phyloP scores from a whole-genome alignment of 768 basidiomycete genomes.

The Hemileccinum impolitum region DNA sequence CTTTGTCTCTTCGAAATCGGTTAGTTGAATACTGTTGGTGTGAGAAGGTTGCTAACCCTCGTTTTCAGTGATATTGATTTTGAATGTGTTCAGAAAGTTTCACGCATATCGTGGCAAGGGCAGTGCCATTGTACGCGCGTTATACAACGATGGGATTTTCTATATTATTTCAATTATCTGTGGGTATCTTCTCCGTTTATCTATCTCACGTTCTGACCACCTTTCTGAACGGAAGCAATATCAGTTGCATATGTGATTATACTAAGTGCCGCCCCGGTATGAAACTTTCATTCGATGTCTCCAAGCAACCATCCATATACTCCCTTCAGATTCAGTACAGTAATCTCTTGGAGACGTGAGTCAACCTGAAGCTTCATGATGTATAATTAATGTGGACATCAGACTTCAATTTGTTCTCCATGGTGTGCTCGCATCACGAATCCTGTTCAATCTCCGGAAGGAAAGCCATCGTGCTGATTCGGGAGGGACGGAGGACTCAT shows the following conservation, averaged over 20 bases:
- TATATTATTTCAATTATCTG: not conserved
- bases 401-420: not conserved
- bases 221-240: not conserved
- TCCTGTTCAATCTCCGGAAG: not conserved
- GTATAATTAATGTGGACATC: not conserved
- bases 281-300: not conserved
- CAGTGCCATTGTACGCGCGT: not conserved
- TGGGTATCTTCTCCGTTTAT: not conserved
- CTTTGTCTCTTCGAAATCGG: not conserved
- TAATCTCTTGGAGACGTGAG: not conserved
- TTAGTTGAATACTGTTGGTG: not conserved
- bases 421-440: not conserved
- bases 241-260: not conserved
- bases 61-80: not conserved
- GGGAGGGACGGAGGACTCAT: not conserved
- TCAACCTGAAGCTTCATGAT: not conserved
- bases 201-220: not conserved
- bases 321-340: not conserved
- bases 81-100: not conserved
- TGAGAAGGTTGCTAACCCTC: not conserved
- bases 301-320: not conserved
- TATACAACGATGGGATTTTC: not conserved
- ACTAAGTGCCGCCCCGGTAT: not conserved
- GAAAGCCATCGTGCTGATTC: not conserved
- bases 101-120: not conserved